Base-by-base conservation (phyloP, 2,329 filamentous ascomycete genomes). In the Helotiales sp. region DNA sequence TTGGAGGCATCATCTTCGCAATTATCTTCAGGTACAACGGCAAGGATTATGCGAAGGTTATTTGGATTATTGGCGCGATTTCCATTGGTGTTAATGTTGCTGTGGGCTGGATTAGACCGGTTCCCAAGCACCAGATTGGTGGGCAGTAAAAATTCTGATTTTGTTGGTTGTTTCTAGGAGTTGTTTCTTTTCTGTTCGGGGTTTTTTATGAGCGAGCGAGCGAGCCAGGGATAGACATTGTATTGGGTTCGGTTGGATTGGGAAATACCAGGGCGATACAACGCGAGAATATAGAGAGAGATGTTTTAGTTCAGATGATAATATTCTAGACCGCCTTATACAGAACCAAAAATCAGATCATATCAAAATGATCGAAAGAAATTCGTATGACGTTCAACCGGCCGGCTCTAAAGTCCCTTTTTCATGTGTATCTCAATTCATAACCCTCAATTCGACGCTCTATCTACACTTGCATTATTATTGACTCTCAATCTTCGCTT, bases 1-100 rank as follows among this genome's bases (percentile, higher is more conserved):
- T 97, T 8, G 94, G 94, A 2, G 94, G 93, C 10, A 88, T 97
- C 61, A 79, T 96, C 60, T 97, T 96, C 75, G 91, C 93, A 17
- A 87, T 96, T 76, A 87, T 93, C 75, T 97, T 95, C 83, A 84
- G 93, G 59, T 95, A 94, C 79, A 82, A 87, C 59, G 89, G 88
- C 7, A 86, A 80, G 1, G 80, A 90, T 74, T 96, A 93, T 75
- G 86, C 83, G 11, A 88, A 84, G 77, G 87, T 87, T 0, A 87
- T 96, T 70, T 96, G 91, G 92, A 90, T 96, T 68, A 93, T 95
- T 75, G 93, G 93, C 1, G 82, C 89, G 45, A 89, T 97, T 26
- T 87, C 87, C 70, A 87, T 97, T 68, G 88, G 74, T 0, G 79
- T 95, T 30, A 92, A 93, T 75, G 45, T 94, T 57, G 80, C 82